Base-by-base conservation (phyloP, 148 eudicot genomes). In the Amaranthus hypochondriacus region DNA sequence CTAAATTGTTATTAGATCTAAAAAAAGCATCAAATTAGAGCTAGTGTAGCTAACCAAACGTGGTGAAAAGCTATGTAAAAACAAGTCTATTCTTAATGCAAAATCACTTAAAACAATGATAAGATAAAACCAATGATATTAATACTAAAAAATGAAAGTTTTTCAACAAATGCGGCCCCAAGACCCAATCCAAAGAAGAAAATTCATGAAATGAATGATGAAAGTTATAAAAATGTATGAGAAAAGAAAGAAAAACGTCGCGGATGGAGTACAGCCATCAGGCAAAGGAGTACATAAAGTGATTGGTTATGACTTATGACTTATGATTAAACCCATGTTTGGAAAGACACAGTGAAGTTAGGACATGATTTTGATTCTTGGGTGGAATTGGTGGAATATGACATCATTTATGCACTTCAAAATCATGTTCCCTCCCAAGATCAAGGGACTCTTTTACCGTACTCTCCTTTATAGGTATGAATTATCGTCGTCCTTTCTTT, bases 301-400 rank as follows among this genome's bases (percentile, higher is more conserved):
- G 63, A 66, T 66, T 0, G 28, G 42, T 54, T n/a, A 63, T 4
- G 46, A 51, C 21, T 39, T 9, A 18, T 18, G 54, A 60, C 46
- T 44, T 8, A 12, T 68, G 49, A 28, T 58, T 63, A 73, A 54
- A 50, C 48, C 47, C 58, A 3, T 52, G 12, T n/a, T 28, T 42
- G 8, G 7, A 46, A 49, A 39, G 21, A n/a, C 62, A 77, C 71
- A 77, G 75, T 55, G 75, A 77, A 77, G 69, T 77, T 77, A 77
- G 79, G 79, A 72, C 79, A 77, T 77, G 79, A 76, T 69, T 61
- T 76, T 62, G 79, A 76, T 76, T 10, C 74, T 76, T 69, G 53
- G 21, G 62, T 61, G 52, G 73, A 60, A 52, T 64, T 62, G 71
- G 75, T 77, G 79, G 79, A 77, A 62, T 70, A 44, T 77, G 79